Evolutionary conservation across 495 filamentous ascomycete genomes (phyloP), one percentile per base, ranked within the genome.

Genomic region (Hypomontagnella monticulosa): DNA sequence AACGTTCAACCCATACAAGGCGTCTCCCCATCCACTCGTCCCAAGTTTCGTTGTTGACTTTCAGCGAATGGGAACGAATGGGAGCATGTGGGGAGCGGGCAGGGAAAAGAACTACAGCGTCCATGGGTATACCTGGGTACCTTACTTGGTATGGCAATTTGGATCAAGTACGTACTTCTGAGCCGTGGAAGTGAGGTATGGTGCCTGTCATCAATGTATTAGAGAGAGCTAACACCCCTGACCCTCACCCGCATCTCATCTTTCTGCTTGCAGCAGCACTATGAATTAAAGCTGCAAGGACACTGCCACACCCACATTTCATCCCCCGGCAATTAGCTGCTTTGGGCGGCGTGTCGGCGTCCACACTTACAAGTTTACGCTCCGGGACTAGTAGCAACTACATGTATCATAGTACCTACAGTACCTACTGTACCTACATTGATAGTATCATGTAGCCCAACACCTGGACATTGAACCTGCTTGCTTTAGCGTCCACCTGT

Each of bases 231-330:
- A 1, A 20, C n/a, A n/a, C 56, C 66, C 64, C 59, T 42, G 30
- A 49, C 38, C 55, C 16, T 64, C 36, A 57, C 60, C 66, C 50
- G 54, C 55, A 62, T 69, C 60, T 34, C 60, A 63, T 63, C 44
- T 60, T 38, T 51, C 36, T 50, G 34, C 49, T 63, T 33, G 59
- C 56, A 56, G 55, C 50, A 50, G 42, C 32, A 33, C 23, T 12
- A 18, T 44, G 34, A 20, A 33, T 33, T 12, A 20, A 48, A 67
- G 46, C 53, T 61, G 60, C 55, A 64, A 60, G 34, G n/a, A 49
- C 66, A 69, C 66, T 69, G 66, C 66, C 66, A 69, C 66, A 67
- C 57, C 60, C 60, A 61, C 55, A 68, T 53, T 52, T 63, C 49
- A 20, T 42, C 27, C 66, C 66, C 66, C 66, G 66, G 66, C 66